Conservation (phyloP, 495 filamentous ascomycete genomes). For the Neurospora sublineolata region DNA sequence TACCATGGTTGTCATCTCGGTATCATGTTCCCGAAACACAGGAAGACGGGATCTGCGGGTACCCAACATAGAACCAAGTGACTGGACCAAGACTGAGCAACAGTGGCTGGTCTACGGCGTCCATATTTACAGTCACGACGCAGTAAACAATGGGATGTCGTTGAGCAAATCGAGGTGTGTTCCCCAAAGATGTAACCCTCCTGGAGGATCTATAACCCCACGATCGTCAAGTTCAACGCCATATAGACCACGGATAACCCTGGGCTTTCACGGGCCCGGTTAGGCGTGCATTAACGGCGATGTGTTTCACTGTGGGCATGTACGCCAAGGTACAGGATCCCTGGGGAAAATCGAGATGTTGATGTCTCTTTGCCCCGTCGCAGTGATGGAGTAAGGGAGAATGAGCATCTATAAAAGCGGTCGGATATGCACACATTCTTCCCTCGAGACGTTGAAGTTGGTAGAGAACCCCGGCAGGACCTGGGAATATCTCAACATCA, state of each 20-base stretch:
- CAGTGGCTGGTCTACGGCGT: not conserved
- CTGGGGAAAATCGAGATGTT: not conserved
- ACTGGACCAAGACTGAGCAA: not conserved
- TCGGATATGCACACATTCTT: not conserved
- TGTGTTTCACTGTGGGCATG: constrained; percentile 14
- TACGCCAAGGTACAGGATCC: constrained; percentile 6
- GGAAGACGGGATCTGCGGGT: not conserved
- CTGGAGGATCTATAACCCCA: not conserved
- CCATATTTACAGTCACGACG: not conserved
- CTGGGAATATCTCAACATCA: not conserved
- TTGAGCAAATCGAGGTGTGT: not conserved
- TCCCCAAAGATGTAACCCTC: not conserved
- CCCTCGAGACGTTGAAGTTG: not conserved
- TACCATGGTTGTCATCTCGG: not conserved
- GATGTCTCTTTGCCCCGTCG: not conserved
- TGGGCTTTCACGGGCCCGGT: not conserved
- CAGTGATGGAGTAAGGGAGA: not conserved
- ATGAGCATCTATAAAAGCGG: not conserved
- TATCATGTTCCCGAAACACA: not conserved
- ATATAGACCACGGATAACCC: not conserved
- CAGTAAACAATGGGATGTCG: not conserved
- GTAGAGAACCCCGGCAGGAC: not conserved
- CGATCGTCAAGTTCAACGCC: not conserved
- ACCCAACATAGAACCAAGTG: not conserved
- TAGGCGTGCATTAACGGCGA: not conserved